Conservation (phyloP, 345 rosid species). For the Pistacia atlantica region DNA sequence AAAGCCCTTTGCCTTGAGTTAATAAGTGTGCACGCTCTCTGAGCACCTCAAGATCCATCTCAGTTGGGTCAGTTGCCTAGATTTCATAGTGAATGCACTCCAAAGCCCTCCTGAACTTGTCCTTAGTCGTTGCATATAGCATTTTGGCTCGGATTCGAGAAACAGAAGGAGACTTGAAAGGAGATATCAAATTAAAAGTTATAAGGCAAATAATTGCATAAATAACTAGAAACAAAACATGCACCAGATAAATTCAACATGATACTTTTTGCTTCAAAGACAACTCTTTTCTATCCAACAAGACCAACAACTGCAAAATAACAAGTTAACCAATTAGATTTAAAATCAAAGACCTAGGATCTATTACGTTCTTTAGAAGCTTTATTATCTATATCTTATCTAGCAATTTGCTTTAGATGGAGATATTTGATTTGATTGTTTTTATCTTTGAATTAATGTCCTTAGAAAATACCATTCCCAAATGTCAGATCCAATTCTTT, state of each 20-base stretch:
- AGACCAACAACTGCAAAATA: neutral
- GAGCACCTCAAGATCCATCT: conserved; percentile 44
- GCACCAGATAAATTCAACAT: neutral
- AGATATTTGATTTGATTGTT: no score
- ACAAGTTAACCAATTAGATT: neutral
- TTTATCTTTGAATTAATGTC: no score
- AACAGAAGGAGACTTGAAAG: conserved; percentile 35
- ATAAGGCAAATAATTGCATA: neutral
- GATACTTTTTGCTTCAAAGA: neutral
- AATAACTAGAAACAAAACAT: neutral
- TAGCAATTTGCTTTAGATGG: no score
- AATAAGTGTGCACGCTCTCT: conserved; percentile 38
- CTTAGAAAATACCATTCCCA: no score
- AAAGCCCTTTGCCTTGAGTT: neutral
- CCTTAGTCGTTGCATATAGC: conserved; percentile 47
- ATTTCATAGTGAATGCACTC: conserved; percentile 42
- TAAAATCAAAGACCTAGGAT: neutral
- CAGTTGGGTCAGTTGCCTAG: conserved; percentile 46
- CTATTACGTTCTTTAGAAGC: no score
- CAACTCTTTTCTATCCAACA: neutral
- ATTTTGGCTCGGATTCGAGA: conserved; percentile 41
- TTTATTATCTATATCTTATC: no score
- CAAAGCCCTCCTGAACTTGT: conserved; percentile 37
- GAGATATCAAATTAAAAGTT: neutral
- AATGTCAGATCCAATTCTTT: no score